These are phyloP conservation scores for Corchorus olitorius DNA, from an alignment of 345 rosid genomes.

Conservation along the genomic window DNA sequence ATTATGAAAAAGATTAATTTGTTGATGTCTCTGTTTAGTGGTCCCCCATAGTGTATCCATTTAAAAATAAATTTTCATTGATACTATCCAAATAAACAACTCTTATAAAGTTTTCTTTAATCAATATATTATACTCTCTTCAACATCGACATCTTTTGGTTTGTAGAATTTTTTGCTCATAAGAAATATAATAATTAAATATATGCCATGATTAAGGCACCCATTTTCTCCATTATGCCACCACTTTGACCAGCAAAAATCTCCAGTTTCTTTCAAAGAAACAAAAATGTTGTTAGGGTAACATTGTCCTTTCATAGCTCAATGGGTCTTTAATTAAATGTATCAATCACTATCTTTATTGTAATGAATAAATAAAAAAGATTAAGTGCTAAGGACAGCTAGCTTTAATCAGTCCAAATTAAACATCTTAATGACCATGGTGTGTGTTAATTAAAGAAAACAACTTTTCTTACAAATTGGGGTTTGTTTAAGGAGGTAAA, in stretches of 20 bases:
- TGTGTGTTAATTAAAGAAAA: not conserved
- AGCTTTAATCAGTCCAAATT: not conserved
- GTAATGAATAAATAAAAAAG: not conserved
- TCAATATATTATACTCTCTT: not conserved
- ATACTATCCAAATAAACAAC: slow-evolving; percentile 11
- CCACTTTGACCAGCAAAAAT: not conserved
- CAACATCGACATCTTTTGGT: not conserved
- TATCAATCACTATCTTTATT: not conserved
- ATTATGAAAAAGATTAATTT: not conserved
- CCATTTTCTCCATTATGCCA: slow-evolving; percentile 1
- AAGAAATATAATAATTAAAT: not conserved
- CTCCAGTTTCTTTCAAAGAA: not conserved
- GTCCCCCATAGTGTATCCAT: not conserved
- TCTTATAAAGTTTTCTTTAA: not conserved
- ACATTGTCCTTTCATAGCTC: not conserved
- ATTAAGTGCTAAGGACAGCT: not conserved
- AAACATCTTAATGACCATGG: not conserved
- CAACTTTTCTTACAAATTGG: not conserved
- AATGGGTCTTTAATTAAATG: not conserved
- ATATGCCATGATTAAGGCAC: not conserved
- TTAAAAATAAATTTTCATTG: not conserved
- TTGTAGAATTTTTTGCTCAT: not conserved
- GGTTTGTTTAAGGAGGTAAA: no score
- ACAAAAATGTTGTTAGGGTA: not conserved
- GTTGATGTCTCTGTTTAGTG: not conserved